Base-by-base conservation (phyloP, 352 stramenopile species). In the Globisporangium paddicum region DNA sequence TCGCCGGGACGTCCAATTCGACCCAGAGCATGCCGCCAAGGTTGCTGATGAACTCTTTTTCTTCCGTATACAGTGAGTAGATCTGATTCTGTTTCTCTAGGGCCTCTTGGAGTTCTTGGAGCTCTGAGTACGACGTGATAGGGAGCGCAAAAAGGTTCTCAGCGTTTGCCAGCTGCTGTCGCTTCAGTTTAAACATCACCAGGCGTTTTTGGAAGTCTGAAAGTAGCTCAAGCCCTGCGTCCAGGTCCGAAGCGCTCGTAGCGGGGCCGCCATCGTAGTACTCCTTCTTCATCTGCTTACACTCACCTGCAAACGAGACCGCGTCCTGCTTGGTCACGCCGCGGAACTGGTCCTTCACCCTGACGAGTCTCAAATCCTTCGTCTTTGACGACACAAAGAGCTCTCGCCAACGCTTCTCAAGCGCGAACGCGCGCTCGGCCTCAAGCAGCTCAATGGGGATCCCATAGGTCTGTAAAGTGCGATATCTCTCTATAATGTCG, bases 261-360 rank as follows among this genome's bases (percentile, higher is more conserved):
- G 86, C 88, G 0, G 95, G 95, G 5, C 95, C 95, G 9, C 60
- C 75, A 16, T 90, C 75, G 3, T 94, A 68, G 58, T 98, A 98
- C 30, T 93, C 77, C 25, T 78, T 84, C 59, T 87, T 89, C 72
- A 98, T 91, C 5, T 74, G 66, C 32, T 90, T 82, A 54, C 92
- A 95, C 42, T 97, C 84, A 4, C 81, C 79, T 0, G 80, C 76
- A 71, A 98, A 98, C 2, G 87, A 76, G 11, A 95, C 46, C 0
- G 90, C 91, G 32, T 98, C 83, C 57, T 96, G 68, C 63, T 96
- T 96, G 0, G 95, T 98, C 10, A 98, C 93, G 32, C 93, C 86
- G 18, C 90, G 79, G 63, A 98, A 98, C 55, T 98, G 73, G 30
- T 96, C 89, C 68, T 98, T 98, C 7, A 98, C 91, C n/a, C 88